Conservation (phyloP, 352 stramenopile species). For the Pythium phragmiticola region DNA sequence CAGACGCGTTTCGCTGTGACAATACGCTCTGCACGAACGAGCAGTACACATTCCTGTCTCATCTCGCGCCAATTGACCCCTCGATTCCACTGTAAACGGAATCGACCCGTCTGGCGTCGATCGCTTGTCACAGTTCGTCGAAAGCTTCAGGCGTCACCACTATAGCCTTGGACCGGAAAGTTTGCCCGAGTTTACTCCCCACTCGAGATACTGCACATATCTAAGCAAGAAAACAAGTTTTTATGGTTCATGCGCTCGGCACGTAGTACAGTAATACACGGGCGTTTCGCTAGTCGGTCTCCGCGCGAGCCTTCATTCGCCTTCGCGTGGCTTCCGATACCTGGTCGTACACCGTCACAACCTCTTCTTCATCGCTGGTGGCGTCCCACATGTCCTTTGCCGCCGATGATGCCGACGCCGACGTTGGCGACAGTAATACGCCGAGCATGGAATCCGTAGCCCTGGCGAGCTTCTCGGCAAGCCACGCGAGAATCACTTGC, state of each 20-base stretch:
- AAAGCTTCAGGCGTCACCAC: too few relatives aligned
- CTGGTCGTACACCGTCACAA: slow-evolving; percentile 10
- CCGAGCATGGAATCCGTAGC: slow-evolving; percentile 66
- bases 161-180: too few relatives aligned
- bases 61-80: slow-evolving; percentile 6
- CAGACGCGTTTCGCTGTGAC: slow-evolving; percentile 17
- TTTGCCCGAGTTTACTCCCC: neutral
- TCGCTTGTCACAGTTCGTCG: too few relatives aligned
- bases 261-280: neutral
- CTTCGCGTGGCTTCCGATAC: slow-evolving; percentile 27
- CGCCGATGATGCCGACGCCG: neutral
- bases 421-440: slow-evolving; percentile 49
- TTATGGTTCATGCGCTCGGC: neutral
- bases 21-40: slow-evolving; percentile 23
- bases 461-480: slow-evolving; percentile 68
- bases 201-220: neutral
- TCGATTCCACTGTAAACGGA: slow-evolving; percentile 18
- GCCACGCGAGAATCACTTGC: slow-evolving; percentile 79
- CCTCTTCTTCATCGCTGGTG: slow-evolving; percentile 24
- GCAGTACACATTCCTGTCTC: slow-evolving; percentile 12
- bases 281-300: slow-evolving; percentile 39
- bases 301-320: slow-evolving; percentile 45
- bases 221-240: slow-evolving; percentile 5
- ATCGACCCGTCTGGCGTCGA: neutral
- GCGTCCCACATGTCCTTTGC: slow-evolving; percentile 17